These are phyloP conservation scores for Fagus sylvatica DNA, from an alignment of 306 rosid genomes.

Conservation along the genomic window DNA sequence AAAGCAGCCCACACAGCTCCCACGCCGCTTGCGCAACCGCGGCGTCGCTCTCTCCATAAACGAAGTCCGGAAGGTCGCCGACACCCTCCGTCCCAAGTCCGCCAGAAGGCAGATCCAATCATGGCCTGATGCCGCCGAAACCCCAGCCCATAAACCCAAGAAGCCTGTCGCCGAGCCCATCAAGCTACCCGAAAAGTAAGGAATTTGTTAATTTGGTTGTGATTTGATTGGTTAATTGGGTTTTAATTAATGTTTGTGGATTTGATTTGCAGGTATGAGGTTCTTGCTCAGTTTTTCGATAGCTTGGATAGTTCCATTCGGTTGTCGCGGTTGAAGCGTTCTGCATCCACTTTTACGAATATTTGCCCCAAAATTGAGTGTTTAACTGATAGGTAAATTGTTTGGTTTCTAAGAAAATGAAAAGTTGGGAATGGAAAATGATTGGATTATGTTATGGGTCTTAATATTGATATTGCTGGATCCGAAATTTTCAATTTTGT, in stretches of 20 bases:
- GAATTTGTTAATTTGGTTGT: background rate
- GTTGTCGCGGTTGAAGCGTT: slow-evolving; percentile 45
- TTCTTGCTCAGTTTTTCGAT: slow-evolving; percentile 52
- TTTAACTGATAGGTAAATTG: slow-evolving; percentile 64
- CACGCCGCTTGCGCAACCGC: slow-evolving; percentile 41
- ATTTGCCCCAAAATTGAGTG: slow-evolving; percentile 50
- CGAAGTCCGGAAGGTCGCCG: slow-evolving; percentile 46
- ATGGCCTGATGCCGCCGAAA: slow-evolving; percentile 6
- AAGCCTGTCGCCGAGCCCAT: background rate
- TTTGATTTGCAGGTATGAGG: slow-evolving; percentile 52
- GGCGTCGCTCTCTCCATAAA: slow-evolving; percentile 47
- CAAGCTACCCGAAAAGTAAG: slow-evolving; percentile 59
- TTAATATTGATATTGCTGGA: too few species aligned
- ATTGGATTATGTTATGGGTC: too few species aligned
- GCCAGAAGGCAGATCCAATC: slow-evolving; percentile 40
- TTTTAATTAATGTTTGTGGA: background rate
- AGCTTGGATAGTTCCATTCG: slow-evolving; percentile 57
- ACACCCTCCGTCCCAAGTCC: slow-evolving; percentile 28
- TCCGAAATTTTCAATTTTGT: too few species aligned
- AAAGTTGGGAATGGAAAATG: too few species aligned
- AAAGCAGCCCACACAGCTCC: slow-evolving; percentile 39
- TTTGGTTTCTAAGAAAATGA: background rate
- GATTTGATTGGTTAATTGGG: background rate
- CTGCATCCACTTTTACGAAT: slow-evolving; percentile 40
- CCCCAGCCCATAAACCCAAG: slow-evolving; percentile 20